Percentiles rank a stretch among this genome's conserved stretches.
Conservation (phyloP, 768 basidiomycete species). For the Tubosaeta brunneosetosa region DNA sequence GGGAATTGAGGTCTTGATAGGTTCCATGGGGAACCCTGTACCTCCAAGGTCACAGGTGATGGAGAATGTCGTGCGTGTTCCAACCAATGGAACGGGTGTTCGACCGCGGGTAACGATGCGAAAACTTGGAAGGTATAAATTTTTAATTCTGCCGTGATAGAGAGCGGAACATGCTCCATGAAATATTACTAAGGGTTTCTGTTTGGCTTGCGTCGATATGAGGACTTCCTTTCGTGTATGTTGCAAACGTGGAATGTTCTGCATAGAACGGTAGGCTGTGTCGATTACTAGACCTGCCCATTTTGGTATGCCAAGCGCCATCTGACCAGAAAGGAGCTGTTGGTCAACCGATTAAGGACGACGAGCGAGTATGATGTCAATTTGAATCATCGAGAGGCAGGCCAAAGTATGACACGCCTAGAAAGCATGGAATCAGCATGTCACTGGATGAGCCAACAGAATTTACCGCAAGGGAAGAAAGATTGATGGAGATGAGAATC, state of each 20-base stretch:
- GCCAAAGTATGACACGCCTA: background rate
- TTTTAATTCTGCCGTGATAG: slow-evolving; percentile 15
- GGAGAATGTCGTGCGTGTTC: background rate
- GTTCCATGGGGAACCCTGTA: slow-evolving; percentile 4
- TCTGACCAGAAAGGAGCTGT: background rate
- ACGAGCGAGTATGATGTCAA: background rate
- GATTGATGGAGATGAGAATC: background rate
- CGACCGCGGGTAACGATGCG: background rate
- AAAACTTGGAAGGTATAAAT: background rate
- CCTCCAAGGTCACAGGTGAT: slow-evolving; percentile 4
- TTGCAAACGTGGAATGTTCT: slow-evolving; percentile 22
- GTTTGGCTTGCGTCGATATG: background rate
- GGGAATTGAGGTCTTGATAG: background rate
- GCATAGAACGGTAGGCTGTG: slow-evolving; percentile 20
- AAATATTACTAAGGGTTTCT: background rate
- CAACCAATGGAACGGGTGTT: slow-evolving; percentile 1
- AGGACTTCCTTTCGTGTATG: background rate
- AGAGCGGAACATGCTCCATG: background rate
- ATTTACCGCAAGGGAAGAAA: background rate
- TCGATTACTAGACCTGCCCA: slow-evolving; percentile 15
- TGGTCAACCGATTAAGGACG: background rate
- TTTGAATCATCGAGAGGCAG: background rate
- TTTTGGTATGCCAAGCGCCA: slow-evolving; percentile 5
- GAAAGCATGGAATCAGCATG: background rate
- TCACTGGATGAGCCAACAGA: background rate